Conservation (phyloP, 192 early-diverging fungal genomes). For the Backusella mclennaniae region DNA sequence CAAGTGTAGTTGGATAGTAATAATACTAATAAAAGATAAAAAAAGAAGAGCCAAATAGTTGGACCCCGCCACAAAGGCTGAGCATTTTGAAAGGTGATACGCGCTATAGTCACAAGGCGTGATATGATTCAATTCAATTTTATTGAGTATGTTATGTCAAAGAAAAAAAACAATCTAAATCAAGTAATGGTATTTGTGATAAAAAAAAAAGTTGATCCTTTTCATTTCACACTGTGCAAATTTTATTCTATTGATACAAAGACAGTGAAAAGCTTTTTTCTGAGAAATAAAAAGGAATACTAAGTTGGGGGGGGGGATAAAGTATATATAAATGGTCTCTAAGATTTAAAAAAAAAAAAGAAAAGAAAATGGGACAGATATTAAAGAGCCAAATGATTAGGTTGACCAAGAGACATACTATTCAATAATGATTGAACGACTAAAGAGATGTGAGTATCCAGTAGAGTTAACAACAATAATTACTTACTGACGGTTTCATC, state of each 20-base stretch:
- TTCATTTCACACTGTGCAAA: neutral
- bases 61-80: too few species aligned
- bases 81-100: too few species aligned
- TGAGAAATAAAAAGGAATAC: neutral
- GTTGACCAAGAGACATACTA: conserved; percentile 11
- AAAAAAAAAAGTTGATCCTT: neutral
- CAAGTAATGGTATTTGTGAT: neutral
- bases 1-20: too few species aligned
- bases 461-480: too few species aligned
- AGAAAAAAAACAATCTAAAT: neutral
- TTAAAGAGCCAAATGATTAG: conserved; percentile 11
- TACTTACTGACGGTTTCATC: conserved; percentile 17
- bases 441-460: neutral
- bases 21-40: too few species aligned
- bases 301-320: neutral
- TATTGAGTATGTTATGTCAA: too few species aligned
- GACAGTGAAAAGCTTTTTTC: neutral
- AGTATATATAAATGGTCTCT: neutral
- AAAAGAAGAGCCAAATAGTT: too few species aligned
- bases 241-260: neutral
- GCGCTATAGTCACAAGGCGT: too few species aligned
- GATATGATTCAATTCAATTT: too few species aligned
- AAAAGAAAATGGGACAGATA: neutral
- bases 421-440: conserved; percentile 13
- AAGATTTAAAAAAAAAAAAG: neutral